Evolutionary conservation across 805 yeast species (phyloP).

Genomic region (Starmerella floricola): DNA sequence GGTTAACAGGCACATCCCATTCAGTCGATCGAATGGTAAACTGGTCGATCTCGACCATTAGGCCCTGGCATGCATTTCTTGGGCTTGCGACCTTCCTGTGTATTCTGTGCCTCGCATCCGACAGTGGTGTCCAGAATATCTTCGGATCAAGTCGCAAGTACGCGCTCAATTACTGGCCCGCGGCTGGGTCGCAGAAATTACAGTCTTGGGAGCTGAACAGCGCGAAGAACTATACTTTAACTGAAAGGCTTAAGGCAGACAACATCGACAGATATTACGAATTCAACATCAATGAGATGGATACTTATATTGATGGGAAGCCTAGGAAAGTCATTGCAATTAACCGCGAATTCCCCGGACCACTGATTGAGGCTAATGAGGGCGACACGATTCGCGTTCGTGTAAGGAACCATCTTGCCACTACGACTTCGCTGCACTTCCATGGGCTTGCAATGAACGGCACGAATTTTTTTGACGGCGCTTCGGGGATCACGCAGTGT

Average conservation of each 20-base stretch:
- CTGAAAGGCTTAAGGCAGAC: too few species aligned
- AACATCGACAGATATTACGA: too few species aligned
- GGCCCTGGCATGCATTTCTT: slow-evolving; percentile 6
- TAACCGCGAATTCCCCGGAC: slow-evolving; percentile 42
- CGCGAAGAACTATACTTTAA: slow-evolving; percentile 22
- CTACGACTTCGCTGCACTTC: slow-evolving; percentile 38
- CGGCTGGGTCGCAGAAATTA: neutral
- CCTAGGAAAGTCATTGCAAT: slow-evolving; percentile 30
- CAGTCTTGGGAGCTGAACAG: slow-evolving; percentile 27
- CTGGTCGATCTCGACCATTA: neutral
- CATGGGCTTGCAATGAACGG: slow-evolving; percentile 41
- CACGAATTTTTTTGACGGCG: slow-evolving; percentile 42
- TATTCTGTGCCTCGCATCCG: slow-evolving; percentile 1
- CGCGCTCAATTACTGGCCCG: neutral
- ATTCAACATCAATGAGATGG: slow-evolving; percentile 2
- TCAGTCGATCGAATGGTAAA: too few species aligned
- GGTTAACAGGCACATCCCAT: too few species aligned
- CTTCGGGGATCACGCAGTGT: slow-evolving; percentile 39
- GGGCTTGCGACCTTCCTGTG: neutral
- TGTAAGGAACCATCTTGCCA: slow-evolving; percentile 30
- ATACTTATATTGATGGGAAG: slow-evolving; percentile 29
- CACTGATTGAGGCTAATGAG: slow-evolving; percentile 33
- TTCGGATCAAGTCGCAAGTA: neutral
- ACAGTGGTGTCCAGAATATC: neutral
- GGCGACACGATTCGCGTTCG: slow-evolving; percentile 31